Conservation (phyloP, 352 stramenopile species). For the Globisporangium yorkense region DNA sequence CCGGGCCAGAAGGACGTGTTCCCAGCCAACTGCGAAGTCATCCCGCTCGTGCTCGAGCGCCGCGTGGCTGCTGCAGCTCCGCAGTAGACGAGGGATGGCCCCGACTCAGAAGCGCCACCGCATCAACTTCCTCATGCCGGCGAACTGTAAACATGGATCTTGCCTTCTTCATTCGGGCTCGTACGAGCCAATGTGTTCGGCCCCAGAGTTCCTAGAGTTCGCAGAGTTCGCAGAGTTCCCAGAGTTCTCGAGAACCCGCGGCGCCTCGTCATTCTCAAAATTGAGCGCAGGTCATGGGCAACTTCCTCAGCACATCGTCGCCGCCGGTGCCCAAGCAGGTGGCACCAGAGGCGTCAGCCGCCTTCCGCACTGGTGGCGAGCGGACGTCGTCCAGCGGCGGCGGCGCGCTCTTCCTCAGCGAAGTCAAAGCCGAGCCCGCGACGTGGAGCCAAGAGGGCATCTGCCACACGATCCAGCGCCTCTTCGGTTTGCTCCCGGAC, state of each 20-base stretch:
- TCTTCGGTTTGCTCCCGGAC: slow-evolving; percentile 51
- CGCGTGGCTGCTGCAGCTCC: background rate
- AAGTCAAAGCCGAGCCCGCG: slow-evolving; percentile 38
- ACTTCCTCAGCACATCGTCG: slow-evolving; percentile 7
- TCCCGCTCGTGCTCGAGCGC: slow-evolving; percentile 35
- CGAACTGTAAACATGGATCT: too few species aligned
- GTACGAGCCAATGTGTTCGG: too few species aligned
- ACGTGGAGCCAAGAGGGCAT: slow-evolving; percentile 46
- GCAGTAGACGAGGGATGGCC: background rate
- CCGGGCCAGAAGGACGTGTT: slow-evolving; percentile 23
- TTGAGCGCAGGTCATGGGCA: slow-evolving; percentile 6
- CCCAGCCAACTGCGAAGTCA: slow-evolving; percentile 40
- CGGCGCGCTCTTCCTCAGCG: slow-evolving; percentile 45
- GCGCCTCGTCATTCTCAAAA: background rate
- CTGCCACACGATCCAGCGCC: slow-evolving; percentile 48
- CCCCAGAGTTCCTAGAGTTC: too few species aligned
- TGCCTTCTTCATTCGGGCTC: too few species aligned
- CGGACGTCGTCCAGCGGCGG: background rate
- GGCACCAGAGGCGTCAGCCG: background rate
- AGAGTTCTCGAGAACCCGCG: background rate
- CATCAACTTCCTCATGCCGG: too few species aligned
- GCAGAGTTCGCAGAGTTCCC: too few species aligned
- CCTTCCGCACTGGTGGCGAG: background rate
- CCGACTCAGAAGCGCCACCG: too few species aligned
- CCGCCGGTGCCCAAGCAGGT: background rate